A percentile compares a stretch with the other conserved stretches of the same genome.
These are phyloP conservation scores for Arabis hirsuta DNA, from an alignment of 345 rosid species.

Conservation along the genomic window DNA sequence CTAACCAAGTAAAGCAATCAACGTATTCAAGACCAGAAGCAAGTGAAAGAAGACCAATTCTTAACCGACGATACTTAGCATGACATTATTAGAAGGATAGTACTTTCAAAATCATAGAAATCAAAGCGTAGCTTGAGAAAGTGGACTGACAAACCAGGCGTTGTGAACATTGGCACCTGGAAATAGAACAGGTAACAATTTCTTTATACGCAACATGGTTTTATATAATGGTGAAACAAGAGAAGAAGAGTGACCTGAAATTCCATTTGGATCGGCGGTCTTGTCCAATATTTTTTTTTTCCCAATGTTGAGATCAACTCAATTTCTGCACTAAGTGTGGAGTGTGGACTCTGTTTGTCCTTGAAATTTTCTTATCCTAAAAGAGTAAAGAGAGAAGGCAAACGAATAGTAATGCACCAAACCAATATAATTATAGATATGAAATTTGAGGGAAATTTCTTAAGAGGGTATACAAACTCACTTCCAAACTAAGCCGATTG, in stretches of 20 bases:
- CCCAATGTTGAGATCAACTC: no score
- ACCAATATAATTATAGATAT: no score
- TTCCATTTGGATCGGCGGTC: constrained; percentile 99
- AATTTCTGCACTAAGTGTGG: no score
- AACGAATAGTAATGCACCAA: no score
- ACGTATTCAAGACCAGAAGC: background rate
- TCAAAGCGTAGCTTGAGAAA: constrained; percentile 76
- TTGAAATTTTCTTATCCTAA: no score
- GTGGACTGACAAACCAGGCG: constrained; percentile 95
- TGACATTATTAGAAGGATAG: constrained; percentile 1
- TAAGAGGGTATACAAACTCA: no score
- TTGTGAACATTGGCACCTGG: no score
- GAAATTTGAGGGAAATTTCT: no score
- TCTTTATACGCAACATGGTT: background rate
- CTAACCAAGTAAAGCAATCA: constrained; percentile 20
- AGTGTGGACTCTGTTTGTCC: no score
- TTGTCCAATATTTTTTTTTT: constrained; percentile 96
- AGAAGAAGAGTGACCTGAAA: constrained; percentile 76
- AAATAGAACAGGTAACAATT: no score
- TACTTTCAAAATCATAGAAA: background rate
- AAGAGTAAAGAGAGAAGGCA: no score
- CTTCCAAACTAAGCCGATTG: no score
- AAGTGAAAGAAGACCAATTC: background rate
- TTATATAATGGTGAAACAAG: constrained; percentile 14
- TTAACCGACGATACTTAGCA: background rate